Conservation (phyloP, 495 filamentous ascomycete species). For the Penicillium cinerascens region DNA sequence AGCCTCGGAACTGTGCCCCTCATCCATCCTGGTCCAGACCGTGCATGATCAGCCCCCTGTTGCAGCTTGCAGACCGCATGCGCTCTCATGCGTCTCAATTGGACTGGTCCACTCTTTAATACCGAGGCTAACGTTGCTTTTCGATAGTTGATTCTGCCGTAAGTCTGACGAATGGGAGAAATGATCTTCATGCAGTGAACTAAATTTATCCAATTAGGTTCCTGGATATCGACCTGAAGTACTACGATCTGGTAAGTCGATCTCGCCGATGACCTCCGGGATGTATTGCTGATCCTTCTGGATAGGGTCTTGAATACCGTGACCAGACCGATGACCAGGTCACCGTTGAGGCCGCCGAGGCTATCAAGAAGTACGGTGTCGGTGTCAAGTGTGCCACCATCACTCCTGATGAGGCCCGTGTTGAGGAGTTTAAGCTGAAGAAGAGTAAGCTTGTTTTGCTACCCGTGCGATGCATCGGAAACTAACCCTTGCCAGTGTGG, state of each 20-base stretch:
- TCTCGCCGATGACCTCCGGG: neutral
- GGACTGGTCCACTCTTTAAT: neutral
- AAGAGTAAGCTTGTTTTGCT: conserved; percentile 60
- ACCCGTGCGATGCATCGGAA: neutral
- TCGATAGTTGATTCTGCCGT: conserved; percentile 77
- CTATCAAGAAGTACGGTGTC: conserved; percentile 97
- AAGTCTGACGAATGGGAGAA: conserved; percentile 27
- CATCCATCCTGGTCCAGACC: conserved; percentile 6
- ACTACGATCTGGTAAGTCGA: conserved; percentile 77
- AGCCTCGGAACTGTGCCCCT: conserved; percentile 24
- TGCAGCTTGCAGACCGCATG: conserved; percentile 16
- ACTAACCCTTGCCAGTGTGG: conserved; percentile 67
- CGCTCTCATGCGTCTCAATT: conserved; percentile 13
- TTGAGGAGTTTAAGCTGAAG: conserved; percentile 98
- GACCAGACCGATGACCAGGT: conserved; percentile 96
- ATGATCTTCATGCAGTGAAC: conserved; percentile 6
- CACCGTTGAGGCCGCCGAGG: conserved; percentile 89
- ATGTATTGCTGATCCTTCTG: conserved; percentile 5
- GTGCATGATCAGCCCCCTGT: conserved; percentile 16
- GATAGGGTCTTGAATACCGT: conserved; percentile 80
- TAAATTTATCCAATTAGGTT: conserved; percentile 48
- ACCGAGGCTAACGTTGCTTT: conserved; percentile 20
- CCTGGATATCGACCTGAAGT: conserved; percentile 96
- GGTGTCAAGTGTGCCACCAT: conserved; percentile 99
- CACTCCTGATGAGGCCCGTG: conserved; percentile 92